Evolutionary conservation across 23 red algal species (phyloP), one percentile per base, ranked within the genome.

Genomic region (Gracilaria domingensis): DNA sequence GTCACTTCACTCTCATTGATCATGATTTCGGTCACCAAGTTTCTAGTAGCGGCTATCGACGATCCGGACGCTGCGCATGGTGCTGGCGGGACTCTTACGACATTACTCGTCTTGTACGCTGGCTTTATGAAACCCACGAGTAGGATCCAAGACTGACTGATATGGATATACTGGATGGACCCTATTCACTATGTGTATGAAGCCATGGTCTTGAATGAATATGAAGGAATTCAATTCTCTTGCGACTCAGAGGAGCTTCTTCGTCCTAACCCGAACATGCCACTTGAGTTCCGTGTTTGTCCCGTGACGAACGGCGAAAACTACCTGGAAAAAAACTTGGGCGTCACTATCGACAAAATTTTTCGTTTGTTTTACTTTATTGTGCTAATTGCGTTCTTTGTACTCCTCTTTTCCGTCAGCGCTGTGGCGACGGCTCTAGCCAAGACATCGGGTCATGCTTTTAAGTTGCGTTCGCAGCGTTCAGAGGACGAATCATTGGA

Each of bases 141-240:
- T 30, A 28, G 32, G 32, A 93, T 98, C 26, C 86, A 91, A 35
- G 80, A 50, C 38, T 98, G 80, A 38, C 81, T 93, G 54, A 79
- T 90, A 23, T 98, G 96, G 96, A 60, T 98, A n/a, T 95, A 96
- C 87, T 98, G 96, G 96, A 87, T 91, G 4, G 78, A 83, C 61
- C 93, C 93, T 14, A 39, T 98, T 4, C 93, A 98, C 40, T 98
- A 96, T 69, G 91, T 73, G 36, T 95, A 83, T 36, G 90, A 91
- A 37, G 93, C 83, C 0, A 70, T 98, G 18, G 29, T 95, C 33
- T 42, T 95, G 24, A 98, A 98, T 66, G 93, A 98, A 81, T 98
- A 84, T 51, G 71, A 90, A 20, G 96, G 96, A 0, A 49, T 98
- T 38, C 25, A 25, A 9, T 94, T 98, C 53, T 23, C 38, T 18